These are phyloP conservation scores for Zizania palustris DNA, from an alignment of 202 grass and related monocot species.

Conservation along the genomic window DNA sequence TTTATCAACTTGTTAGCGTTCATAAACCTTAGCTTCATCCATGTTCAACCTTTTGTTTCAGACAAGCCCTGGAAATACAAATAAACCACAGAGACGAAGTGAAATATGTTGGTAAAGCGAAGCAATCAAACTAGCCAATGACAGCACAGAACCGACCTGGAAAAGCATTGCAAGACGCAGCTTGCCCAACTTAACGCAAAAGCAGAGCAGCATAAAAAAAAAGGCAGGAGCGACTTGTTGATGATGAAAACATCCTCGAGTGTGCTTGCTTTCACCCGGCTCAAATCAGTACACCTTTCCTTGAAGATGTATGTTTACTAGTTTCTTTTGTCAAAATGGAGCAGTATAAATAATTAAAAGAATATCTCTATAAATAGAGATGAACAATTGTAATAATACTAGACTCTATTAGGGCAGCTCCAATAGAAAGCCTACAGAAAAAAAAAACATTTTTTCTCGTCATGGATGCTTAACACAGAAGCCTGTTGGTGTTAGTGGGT, in stretches of 20 bases:
- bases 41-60: no score
- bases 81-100: neutral
- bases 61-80: neutral
- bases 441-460: no score
- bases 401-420: no score
- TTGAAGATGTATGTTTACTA: neutral
- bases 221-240: neutral
- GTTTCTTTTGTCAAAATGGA: neutral
- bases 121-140: neutral
- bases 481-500: no score
- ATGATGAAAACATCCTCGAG: conserved; percentile 20
- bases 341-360: no score
- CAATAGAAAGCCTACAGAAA: no score
- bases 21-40: no score
- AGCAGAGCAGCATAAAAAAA: no score
- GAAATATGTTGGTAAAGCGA: neutral
- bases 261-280: conserved; percentile 18
- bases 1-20: no score
- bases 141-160: neutral
- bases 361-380: no score
- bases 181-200: conserved; percentile 12
- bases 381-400: no score
- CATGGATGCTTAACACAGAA: no score
- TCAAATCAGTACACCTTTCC: neutral
- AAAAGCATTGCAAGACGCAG: neutral